Evolutionary conservation across 139 green algal genomes (phyloP), one percentile per base, ranked within the genome.

Genomic region (Chlorella sp.): DNA sequence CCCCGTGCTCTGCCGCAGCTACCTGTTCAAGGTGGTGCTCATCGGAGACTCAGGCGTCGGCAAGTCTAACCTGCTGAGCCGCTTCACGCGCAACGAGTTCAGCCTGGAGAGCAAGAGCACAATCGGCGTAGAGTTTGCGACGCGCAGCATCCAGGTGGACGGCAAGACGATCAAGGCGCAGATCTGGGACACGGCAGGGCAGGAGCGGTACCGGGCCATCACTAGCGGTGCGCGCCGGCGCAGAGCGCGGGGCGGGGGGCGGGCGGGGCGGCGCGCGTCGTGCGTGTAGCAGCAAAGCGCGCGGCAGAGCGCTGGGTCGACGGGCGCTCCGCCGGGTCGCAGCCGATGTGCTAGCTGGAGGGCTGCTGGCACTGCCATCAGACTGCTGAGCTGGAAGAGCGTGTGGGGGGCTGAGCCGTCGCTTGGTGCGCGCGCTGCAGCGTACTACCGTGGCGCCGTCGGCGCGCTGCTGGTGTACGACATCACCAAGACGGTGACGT

Each of bases 41-140:
- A 99, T 99, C 77, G 96, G 96, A 23, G 96, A 99, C 84, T 97
- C 91, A 11, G 96, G 95, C 9, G 96, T 99, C 2, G 96, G 96
- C 50, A 99, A 99, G 84, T 98, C 92, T 58, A 99, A 99, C 83
- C 77, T 99, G 76, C 91, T 99, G 15, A 96, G 87, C 62, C 87
- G 95, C 19, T 99, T 99, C 84, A 99, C 96, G 3, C 87, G 96
- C 35, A 99, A 99, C 82, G 96, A 99, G 89, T 99, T 99, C 79
- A 97, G 87, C 79, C 77, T 99, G 36, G 96, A 99, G 86, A 96
- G 90, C 67, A 99, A 99, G 86, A 97, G 91, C 31, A 99, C 96
- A 12, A 99, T 99, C 78, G 96, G 96, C 35, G 96, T 99, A 3
- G 96, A 99, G 86, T 99, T 99, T 80, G 96, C 96, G 8, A 99